Conservation (phyloP, 768 basidiomycete species). For the Paxillus rubicundulus region DNA sequence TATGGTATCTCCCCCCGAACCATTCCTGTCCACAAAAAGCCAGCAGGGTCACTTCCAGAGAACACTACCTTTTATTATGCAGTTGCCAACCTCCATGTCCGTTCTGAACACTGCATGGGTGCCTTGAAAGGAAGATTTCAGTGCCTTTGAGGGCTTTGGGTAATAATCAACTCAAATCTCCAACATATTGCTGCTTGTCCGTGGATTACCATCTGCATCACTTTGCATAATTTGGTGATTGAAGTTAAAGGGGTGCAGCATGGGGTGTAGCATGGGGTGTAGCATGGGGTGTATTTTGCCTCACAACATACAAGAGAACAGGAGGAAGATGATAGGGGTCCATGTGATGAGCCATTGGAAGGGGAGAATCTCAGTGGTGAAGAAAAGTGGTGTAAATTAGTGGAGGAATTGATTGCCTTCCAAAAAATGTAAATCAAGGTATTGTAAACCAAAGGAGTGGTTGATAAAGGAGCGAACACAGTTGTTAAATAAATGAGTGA, state of each 20-base stretch:
- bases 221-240: conserved; percentile 35
- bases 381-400: not conserved
- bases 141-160: conserved; percentile 28
- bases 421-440: conserved; percentile 4
- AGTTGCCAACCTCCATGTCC: conserved; percentile 29
- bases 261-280: conserved; percentile 11
- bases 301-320: not conserved
- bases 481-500: not conserved
- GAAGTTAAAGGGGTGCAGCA: conserved; percentile 27
- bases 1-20: conserved; percentile 28
- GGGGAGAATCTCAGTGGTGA: not conserved
- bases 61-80: too few species aligned
- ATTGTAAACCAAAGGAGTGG: not conserved
- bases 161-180: conserved; percentile 28
- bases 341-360: not conserved
- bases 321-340: not conserved
- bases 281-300: not conserved
- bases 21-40: conserved; percentile 32
- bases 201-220: conserved; percentile 35
- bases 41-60: conserved; percentile 22
- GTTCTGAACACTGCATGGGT: conserved; percentile 40
- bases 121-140: conserved; percentile 36
- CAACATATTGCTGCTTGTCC: conserved; percentile 26
- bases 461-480: not conserved
- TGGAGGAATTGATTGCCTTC: conserved; percentile 1